Percentiles rank a stretch among this genome's conserved stretches.
These are phyloP conservation scores for Smittium mucronatum DNA, from an alignment of 371 early-diverging fungal species.

Conservation along the genomic window DNA sequence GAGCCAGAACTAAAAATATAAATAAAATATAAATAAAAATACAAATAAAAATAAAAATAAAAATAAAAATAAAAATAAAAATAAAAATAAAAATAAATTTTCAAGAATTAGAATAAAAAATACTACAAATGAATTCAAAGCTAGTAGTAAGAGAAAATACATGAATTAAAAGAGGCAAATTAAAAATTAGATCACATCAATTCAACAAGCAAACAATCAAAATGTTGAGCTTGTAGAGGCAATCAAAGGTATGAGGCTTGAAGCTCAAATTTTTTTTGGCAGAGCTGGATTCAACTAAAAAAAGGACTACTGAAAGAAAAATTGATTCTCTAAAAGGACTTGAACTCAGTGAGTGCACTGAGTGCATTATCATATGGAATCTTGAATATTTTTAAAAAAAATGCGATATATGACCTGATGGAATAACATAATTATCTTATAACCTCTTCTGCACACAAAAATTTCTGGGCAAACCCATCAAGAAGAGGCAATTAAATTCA, in stretches of 20 bases:
- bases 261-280: neutral
- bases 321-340: too few species aligned
- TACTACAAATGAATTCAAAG: neutral
- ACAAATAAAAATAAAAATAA: neutral
- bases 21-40: neutral
- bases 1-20: neutral
- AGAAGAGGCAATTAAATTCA: neutral
- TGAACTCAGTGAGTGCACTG: too few species aligned
- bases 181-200: neutral
- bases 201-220: neutral
- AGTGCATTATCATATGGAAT: too few species aligned
- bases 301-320: too few species aligned
- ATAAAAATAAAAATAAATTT: neutral
- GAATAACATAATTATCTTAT: too few species aligned
- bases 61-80: neutral
- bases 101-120: neutral
- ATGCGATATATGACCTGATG: too few species aligned
- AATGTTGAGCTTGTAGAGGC: neutral
- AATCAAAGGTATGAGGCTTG: neutral
- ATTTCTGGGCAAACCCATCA: too few species aligned
- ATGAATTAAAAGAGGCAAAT: neutral
- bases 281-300: neutral
- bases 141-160: neutral
- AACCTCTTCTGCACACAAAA: too few species aligned
- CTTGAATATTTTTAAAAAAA: too few species aligned